Evolutionary conservation across 345 rosid genomes (phyloP).

Genomic region (Schrenkiella parvula): DNA sequence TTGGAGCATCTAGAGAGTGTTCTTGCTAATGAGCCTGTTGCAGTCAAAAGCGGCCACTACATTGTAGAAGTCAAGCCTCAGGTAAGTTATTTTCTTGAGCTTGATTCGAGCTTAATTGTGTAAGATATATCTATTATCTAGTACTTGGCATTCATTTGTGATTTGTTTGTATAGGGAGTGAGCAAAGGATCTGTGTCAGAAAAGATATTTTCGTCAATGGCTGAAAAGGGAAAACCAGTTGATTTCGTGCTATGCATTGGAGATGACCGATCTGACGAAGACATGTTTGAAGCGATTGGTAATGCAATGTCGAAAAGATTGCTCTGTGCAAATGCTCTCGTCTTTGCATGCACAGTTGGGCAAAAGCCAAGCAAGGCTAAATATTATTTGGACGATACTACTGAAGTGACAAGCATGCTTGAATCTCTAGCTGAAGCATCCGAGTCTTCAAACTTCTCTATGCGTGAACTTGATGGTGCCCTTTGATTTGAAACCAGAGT

Average conservation of each 20-base stretch:
- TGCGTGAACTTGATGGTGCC: conserved; percentile 29
- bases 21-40: conserved; percentile 39
- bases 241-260: conserved; percentile 40
- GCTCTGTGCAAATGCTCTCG: conserved; percentile 23
- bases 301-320: conserved; percentile 35
- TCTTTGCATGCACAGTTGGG: conserved; percentile 85
- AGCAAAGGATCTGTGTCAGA: conserved; percentile 41
- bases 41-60: conserved; percentile 40
- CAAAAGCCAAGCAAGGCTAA: conserved; percentile 98
- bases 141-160: not conserved
- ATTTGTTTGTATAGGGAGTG: conserved; percentile 30
- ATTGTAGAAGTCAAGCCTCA: conserved; percentile 42
- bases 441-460: conserved; percentile 25
- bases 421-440: conserved; percentile 40
- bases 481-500: conserved; percentile 24
- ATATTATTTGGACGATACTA: conserved; percentile 56
- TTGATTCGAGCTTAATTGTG: not conserved
- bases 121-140: not conserved
- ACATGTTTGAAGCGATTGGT: conserved; percentile 42
- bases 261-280: conserved; percentile 39
- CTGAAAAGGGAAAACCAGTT: conserved; percentile 31
- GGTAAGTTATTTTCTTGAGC: conserved; percentile 17
- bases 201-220: conserved; percentile 34
- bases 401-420: conserved; percentile 38
- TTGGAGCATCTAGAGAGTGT: conserved; percentile 40